Evolutionary conservation across 495 filamentous ascomycete genomes (phyloP).

Genomic region (Staphylotrichum tortipilum): DNA sequence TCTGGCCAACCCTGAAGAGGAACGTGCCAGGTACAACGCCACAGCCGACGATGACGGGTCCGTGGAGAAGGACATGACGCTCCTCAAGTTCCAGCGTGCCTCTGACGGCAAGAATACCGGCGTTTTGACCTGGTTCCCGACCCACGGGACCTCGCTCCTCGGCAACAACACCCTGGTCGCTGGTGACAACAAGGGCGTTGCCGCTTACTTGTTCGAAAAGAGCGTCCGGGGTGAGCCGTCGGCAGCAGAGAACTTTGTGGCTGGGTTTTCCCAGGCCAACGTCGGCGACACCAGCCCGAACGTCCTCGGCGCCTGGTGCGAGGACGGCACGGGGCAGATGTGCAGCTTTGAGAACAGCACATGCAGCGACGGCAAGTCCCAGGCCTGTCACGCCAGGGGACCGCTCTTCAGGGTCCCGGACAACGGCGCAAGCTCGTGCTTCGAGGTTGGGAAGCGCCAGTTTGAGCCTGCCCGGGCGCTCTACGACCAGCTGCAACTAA

Average conservation of each 20-base stretch:
- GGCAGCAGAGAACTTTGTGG: slow-evolving; percentile 66
- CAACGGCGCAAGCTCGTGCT: slow-evolving; percentile 68
- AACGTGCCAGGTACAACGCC: slow-evolving; percentile 62
- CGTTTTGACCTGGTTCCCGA: slow-evolving; percentile 85
- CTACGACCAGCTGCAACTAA: slow-evolving; percentile 47
- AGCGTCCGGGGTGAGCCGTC: slow-evolving; percentile 43
- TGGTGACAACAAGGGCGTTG: slow-evolving; percentile 95
- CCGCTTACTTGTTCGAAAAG: slow-evolving; percentile 77
- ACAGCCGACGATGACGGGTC: slow-evolving; percentile 50
- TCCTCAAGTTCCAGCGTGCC: slow-evolving; percentile 69
- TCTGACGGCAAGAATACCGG: slow-evolving; percentile 67
- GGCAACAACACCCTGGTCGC: slow-evolving; percentile 89
- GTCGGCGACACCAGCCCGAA: slow-evolving; percentile 93
- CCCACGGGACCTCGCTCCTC: slow-evolving; percentile 85
- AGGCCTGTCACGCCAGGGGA: slow-evolving; percentile 77
- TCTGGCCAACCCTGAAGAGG: slow-evolving; percentile 74
- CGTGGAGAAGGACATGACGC: slow-evolving; percentile 80
- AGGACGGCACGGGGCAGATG: slow-evolving; percentile 61
- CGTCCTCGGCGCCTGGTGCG: slow-evolving; percentile 73
- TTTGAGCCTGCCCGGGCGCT: slow-evolving; percentile 58
- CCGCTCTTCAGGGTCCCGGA: slow-evolving; percentile 67
- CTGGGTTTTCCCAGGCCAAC: slow-evolving; percentile 90
- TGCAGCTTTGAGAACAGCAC: slow-evolving; percentile 73
- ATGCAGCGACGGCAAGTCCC: slow-evolving; percentile 59
- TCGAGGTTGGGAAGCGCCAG: slow-evolving; percentile 68